phyloP scores from a whole-genome alignment of 768 basidiomycete genomes.

The Phaffia australis region DNA sequence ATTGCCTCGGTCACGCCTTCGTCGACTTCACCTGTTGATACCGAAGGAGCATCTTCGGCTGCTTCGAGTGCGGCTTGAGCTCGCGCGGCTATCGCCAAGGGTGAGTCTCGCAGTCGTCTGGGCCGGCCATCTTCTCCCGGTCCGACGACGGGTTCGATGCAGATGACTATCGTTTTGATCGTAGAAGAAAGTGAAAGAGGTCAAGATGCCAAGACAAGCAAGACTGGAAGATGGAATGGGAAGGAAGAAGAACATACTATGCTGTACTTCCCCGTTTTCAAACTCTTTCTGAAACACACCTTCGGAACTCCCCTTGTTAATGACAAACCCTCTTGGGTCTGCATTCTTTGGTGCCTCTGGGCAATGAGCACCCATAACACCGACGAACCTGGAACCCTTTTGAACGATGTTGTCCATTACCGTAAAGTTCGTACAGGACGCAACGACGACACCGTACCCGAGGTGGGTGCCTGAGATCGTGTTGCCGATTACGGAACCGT shows the following conservation, averaged over 20 bases:
- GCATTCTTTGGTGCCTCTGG: conserved; percentile 37
- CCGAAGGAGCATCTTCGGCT: conserved; percentile 12
- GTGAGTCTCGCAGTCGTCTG: conserved; percentile 35
- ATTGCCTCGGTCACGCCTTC: conserved; percentile 34
- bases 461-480: conserved; percentile 34
- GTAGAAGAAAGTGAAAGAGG: not conserved
- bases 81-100: conserved; percentile 29
- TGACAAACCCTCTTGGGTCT: conserved; percentile 34
- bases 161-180: conserved; percentile 33
- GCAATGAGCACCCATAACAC: conserved; percentile 32
- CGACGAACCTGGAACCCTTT: conserved; percentile 32
- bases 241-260: conserved; percentile 31
- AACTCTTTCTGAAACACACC: conserved; percentile 38
- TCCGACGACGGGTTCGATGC: conserved; percentile 33
- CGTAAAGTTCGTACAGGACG: conserved; percentile 35
- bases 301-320: conserved; percentile 36
- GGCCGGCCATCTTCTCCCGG: conserved; percentile 35
- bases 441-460: conserved; percentile 38
- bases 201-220: not conserved
- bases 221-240: not conserved
- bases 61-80: conserved; percentile 26
- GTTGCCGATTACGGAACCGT: conserved; percentile 36
- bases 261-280: conserved; percentile 40
- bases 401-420: conserved; percentile 33
- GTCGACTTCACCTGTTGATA: conserved; percentile 28